Conservation (phyloP, 1,139 yeast species). For the Suhomyces yuchorum region DNA sequence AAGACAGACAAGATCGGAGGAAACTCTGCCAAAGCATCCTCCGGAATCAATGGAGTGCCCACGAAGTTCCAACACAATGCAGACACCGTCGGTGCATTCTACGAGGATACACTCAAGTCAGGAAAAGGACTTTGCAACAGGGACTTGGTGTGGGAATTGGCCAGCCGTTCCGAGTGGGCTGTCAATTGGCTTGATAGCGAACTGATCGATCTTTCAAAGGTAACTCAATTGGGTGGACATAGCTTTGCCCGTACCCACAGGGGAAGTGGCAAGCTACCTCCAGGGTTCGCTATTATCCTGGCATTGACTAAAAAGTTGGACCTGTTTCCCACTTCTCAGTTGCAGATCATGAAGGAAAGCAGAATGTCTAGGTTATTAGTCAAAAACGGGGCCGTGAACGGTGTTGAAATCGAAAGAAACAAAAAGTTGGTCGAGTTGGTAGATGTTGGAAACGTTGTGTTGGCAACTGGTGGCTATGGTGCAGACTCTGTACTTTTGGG, state of each 20-base stretch:
- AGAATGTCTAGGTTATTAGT: conserved; percentile 22
- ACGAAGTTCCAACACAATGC: conserved; percentile 29
- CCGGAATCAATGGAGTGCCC: conserved; percentile 44
- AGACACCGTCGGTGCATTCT: conserved; percentile 30
- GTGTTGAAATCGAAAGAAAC: conserved; percentile 24
- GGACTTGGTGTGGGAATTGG: conserved; percentile 30
- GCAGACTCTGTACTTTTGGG: conserved; percentile 33
- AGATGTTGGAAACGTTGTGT: conserved; percentile 23
- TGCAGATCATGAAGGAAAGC: conserved; percentile 26
- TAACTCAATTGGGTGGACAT: conserved; percentile 41
- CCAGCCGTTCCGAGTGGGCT: conserved; percentile 30
- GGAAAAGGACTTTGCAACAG: conserved; percentile 33
- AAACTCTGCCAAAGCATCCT: conserved; percentile 42
- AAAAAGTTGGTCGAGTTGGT: conserved; percentile 14
- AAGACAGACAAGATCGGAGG: conserved; percentile 38
- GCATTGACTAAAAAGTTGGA: conserved; percentile 27
- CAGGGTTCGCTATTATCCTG: conserved; percentile 40
- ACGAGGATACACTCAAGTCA: conserved; percentile 32
- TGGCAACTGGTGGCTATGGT: conserved; percentile 45
- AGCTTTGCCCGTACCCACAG: conserved; percentile 40
- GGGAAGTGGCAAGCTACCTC: conserved; percentile 35
- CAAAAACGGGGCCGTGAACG: conserved; percentile 21
- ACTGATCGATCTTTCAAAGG: conserved; percentile 31
- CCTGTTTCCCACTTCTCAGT: conserved; percentile 16
- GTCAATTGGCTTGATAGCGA: conserved; percentile 35